Conservation (phyloP, 202 grass and related monocot genomes). For the Musa balbisiana region DNA sequence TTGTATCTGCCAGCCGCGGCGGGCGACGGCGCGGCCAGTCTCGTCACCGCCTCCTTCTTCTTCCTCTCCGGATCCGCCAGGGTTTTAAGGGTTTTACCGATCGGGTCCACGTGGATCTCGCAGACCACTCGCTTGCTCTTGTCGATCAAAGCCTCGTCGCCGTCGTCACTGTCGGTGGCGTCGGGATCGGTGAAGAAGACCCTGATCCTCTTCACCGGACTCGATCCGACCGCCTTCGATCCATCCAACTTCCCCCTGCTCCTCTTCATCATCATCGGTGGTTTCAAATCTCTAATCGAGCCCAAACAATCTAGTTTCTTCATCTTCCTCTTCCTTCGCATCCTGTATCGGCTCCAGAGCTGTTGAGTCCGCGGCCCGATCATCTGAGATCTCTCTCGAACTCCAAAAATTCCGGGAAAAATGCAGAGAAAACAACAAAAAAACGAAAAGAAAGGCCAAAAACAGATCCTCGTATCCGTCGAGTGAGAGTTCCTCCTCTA, state of each 20-base stretch:
- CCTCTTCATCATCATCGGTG: not conserved
- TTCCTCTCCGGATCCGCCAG: not conserved
- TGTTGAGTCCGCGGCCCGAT: not conserved
- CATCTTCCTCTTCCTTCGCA: slow-evolving; percentile 15
- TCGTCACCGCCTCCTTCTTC: not conserved
- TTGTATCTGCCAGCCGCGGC: not conserved
- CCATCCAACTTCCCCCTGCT: not conserved
- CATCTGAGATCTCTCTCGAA: not conserved
- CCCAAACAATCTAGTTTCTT: slow-evolving; percentile 12
- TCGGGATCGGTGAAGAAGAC: slow-evolving; percentile 60
- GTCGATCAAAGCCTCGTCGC: slow-evolving; percentile 13
- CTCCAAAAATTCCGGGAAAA: not conserved
- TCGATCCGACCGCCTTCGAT: not conserved
- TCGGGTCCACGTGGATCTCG: slow-evolving; percentile 8
- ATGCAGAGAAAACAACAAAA: not conserved
- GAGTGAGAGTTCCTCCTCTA: slow-evolving; percentile 14
- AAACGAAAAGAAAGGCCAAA: slow-evolving; percentile 13
- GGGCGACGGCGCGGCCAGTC: not conserved
- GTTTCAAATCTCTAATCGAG: not conserved
- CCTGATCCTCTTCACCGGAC: not conserved
- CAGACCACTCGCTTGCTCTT: slow-evolving; percentile 33
- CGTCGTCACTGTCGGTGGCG: slow-evolving; percentile 52
- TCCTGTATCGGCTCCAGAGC: slow-evolving; percentile 5
- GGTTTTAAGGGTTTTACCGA: slow-evolving; percentile 19
- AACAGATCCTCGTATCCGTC: slow-evolving; percentile 26